Base-by-base conservation (phyloP, 371 early-diverging fungal genomes). In the Capillidium rhysosporum region DNA sequence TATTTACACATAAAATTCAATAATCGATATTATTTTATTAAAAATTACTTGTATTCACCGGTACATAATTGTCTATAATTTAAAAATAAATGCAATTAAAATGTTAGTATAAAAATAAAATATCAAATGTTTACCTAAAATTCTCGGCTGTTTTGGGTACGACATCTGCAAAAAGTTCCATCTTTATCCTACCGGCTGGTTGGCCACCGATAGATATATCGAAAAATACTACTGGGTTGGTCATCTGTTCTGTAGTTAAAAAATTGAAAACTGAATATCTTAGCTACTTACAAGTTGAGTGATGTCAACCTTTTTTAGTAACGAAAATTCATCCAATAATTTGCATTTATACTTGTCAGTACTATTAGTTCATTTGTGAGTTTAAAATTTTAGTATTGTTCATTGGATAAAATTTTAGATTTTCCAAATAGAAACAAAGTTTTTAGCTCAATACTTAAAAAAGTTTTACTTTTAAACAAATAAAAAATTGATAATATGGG, bases 121-220 rank as follows among this genome's bases (percentile, higher is more conserved):
- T n/a, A n/a, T n/a, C n/a, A n/a, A n/a, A n/a, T n/a, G n/a, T 49
- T 31, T 67, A 69, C 73, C 91, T 70, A 70, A 99, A 99, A 75
- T 99, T 99, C 63, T 98, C 97, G 10, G 92, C 93, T 0, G 99
- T 99, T 63, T 80, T 86, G 31, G 99, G 99, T 1, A 84, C 87
- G 43, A 86, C 80, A 60, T 98, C 92, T 1, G 79, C 73, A 63
- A 84, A 84, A 18, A 99, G 80, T 65, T 95, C 92, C 84, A 99
- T 89, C 62, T 87, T 88, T 65, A 99, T 88, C 47, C 90, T 76
- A 10, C 94, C 98, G 2, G 82, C 79, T 31, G 75, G 69, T 24
- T 79, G 69, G 55, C 74, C 79, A 31, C 82, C 82, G 57, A 84
- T 84, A 16, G 80, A 71, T n/a, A 82, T 72, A 58, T 82, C 84